phyloP scores from a whole-genome alignment of 768 basidiomycete genomes.

The Clitopilus passeckerianus region DNA sequence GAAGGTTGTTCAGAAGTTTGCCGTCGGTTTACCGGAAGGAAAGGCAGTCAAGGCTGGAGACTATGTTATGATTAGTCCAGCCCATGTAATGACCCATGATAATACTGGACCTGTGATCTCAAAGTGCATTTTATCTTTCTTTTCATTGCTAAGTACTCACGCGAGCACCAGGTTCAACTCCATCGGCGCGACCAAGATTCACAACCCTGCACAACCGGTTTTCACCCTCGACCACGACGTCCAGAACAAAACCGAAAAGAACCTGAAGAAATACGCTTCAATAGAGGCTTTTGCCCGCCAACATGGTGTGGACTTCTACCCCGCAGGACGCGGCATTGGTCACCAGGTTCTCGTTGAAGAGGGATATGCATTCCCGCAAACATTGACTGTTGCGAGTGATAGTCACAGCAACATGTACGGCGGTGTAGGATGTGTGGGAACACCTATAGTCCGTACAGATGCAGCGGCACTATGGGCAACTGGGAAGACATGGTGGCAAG shows the following conservation, averaged over 20 bases:
- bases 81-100: conserved; percentile 98
- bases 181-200: conserved; percentile 83
- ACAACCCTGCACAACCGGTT: conserved; percentile 79
- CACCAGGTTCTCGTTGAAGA: conserved; percentile 98
- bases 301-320: conserved; percentile 91
- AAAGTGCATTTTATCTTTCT: conserved; percentile 58
- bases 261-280: conserved; percentile 85
- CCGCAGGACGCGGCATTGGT: conserved; percentile 95
- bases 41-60: conserved; percentile 89
- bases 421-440: conserved; percentile 94
- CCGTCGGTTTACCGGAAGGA: conserved; percentile 80
- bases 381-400: conserved; percentile 93
- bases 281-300: conserved; percentile 89
- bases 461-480: conserved; percentile 97
- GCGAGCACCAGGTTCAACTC: conserved; percentile 72
- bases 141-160: not conserved
- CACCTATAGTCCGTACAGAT: conserved; percentile 94
- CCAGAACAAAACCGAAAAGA: conserved; percentile 89
- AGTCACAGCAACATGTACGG: conserved; percentile 99
- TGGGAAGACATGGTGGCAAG: conserved; percentile 99
- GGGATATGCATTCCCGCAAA: conserved; percentile 95
- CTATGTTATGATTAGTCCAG: conserved; percentile 99
- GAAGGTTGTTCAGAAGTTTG: conserved; percentile 96
- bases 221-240: conserved; percentile 99
- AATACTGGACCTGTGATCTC: conserved; percentile 98